These are phyloP conservation scores for Boletus huronensis DNA, from an alignment of 768 basidiomycete species.

Conservation along the genomic window DNA sequence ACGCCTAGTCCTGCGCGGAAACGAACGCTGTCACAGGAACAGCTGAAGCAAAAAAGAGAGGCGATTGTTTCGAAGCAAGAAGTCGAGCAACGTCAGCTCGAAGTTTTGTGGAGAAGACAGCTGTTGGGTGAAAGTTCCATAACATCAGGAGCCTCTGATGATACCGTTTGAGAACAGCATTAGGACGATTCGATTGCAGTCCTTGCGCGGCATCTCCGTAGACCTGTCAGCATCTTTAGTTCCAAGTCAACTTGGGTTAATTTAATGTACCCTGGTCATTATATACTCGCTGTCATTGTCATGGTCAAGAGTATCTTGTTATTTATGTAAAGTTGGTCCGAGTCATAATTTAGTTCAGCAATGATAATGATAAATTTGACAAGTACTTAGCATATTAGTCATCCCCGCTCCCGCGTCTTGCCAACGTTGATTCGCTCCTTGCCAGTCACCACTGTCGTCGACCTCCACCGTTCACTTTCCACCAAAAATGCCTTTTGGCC, in stretches of 20 bases:
- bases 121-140: not conserved
- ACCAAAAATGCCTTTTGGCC: conserved; percentile 61
- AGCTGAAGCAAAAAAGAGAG: conserved; percentile 6
- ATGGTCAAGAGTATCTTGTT: too few relatives aligned
- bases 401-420: conserved; percentile 13
- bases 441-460: conserved; percentile 26
- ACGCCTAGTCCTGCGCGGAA: not conserved
- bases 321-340: not conserved
- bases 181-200: not conserved
- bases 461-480: conserved; percentile 20
- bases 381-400: conserved; percentile 27
- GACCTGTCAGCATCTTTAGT: conserved; percentile 7
- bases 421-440: conserved; percentile 26
- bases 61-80: conserved; percentile 13
- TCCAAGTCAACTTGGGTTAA: not conserved
- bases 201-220: not conserved
- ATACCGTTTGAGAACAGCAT: not conserved
- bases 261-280: not conserved
- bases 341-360: not conserved
- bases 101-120: not conserved
- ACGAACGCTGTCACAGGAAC: not conserved
- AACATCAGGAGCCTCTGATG: not conserved
- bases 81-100: conserved; percentile 13
- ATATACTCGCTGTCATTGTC: too few relatives aligned
- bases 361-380: conserved; percentile 3